Base-by-base conservation (phyloP, 2,329 filamentous ascomycete species). In the Pseudofabraea citricarpa region DNA sequence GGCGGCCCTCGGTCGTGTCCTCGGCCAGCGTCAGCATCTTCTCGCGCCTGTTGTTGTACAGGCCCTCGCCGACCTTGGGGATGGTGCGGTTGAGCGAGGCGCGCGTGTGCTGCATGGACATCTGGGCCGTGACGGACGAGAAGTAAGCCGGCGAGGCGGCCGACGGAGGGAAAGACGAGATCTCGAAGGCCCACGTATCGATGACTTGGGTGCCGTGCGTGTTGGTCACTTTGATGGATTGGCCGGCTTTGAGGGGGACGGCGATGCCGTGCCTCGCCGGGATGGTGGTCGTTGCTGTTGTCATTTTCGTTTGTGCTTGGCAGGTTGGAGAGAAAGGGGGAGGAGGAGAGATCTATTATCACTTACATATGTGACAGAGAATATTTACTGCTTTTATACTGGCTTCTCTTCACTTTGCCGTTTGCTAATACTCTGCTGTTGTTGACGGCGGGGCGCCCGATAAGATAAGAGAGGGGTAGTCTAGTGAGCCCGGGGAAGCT, bases 111-210 rank as follows among this genome's bases (percentile, higher is more conserved):
- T 51, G 48, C 43, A 51, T 55, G 13, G 45, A 49, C 41, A 56
- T 44, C 21, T 54, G 53, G 4, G 49, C 47, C 3, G 35, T 23
- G 22, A 54, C 52, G 12, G 36, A 36, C 2, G n/a, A 20, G 35
- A 21, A 21, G 12, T 37, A 37, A 16, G 27, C 16, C 8, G 40
- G n/a, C 6, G 43, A 33, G 4, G 23, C 22, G 5, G 43, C 16
- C 10, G 44, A 31, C 6, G 46, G 40, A 15, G 48, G 44, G 21
- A 44, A 44, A 10, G 45, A 46, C 18, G 46, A 43, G 13, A 48
- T 15, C 7, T 46, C 50, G 43, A 56, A 56, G 26, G 54, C 54
- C 41, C 45, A 56, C 6, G 54, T 56, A 33, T 56, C 54, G 24
- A 54, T 46, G 16, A 54, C 52, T 48, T 54, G 52, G 2, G 46